Conservation (phyloP, 352 stramenopile genomes). For the Phytophthora pinifolia region DNA sequence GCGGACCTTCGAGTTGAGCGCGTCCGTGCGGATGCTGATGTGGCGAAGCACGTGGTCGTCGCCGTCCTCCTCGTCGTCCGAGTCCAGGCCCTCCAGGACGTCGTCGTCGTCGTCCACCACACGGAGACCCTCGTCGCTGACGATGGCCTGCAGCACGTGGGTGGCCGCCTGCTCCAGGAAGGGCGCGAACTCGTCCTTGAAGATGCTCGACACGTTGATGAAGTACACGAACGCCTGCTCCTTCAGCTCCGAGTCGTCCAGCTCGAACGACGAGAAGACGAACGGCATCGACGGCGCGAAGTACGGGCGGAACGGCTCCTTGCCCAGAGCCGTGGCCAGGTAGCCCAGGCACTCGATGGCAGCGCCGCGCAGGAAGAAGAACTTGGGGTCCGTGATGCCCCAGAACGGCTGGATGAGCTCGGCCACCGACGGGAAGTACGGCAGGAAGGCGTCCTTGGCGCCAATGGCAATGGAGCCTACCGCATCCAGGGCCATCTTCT, state of each 20-base stretch:
- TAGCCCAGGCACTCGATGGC: slow-evolving; percentile 98
- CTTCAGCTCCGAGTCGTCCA: slow-evolving; percentile 96
- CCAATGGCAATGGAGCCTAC: slow-evolving; percentile 96
- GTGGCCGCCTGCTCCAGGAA: slow-evolving; percentile 86
- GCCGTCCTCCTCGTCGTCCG: slow-evolving; percentile 77
- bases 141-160: slow-evolving; percentile 66
- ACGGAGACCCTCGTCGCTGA: slow-evolving; percentile 78
- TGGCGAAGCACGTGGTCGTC: slow-evolving; percentile 71
- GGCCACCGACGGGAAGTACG: slow-evolving; percentile 92
- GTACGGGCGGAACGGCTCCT: slow-evolving; percentile 95
- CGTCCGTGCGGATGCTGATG: slow-evolving; percentile 88
- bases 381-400: slow-evolving; percentile 91
- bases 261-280: slow-evolving; percentile 91
- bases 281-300: slow-evolving; percentile 94
- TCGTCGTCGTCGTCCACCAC: slow-evolving; percentile 76
- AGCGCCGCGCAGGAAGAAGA: slow-evolving; percentile 93
- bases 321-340: slow-evolving; percentile 95
- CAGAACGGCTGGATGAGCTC: slow-evolving; percentile 90
- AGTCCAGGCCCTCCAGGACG: slow-evolving; percentile 70
- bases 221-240: slow-evolving; percentile 98
- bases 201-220: slow-evolving; percentile 97
- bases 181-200: slow-evolving; percentile 96
- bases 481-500: slow-evolving; percentile 98
- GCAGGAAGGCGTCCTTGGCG: slow-evolving; percentile 96
- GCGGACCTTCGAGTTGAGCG: slow-evolving; percentile 84